Base-by-base conservation (phyloP, 2,329 filamentous ascomycete species). In the Ascochyta fabae region DNA sequence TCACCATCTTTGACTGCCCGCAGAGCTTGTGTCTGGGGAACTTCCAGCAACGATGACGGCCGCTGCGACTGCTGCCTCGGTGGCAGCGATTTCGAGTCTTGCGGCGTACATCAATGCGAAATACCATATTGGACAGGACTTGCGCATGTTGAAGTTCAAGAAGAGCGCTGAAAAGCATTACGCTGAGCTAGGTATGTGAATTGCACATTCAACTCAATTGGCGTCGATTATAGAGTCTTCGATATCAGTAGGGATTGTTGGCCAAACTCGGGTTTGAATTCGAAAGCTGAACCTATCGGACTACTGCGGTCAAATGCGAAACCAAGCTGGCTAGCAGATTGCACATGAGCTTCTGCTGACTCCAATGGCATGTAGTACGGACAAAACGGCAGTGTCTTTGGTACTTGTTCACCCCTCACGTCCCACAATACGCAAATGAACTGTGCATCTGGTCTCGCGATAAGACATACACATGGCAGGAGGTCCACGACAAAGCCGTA, bases 21-120 rank as follows among this genome's bases (percentile, higher is more conserved):
- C 13, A 10, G 29, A 31, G 29, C 29, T 31, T 31, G 29, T 13
- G 29, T 31, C 29, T 31, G 29, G 29, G 4, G 29, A 15, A 13
- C n/a, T n/a, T 26, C n/a, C 29, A 27, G 33, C 7, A 34, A 33
- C 39, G 15, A 72, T 69, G 66, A 58, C 59, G 16, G 53, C 55
- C 7, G 56, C 66, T n/a, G 57, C 62, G 23, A 62, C 60, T 54
- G 68, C 65, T 34, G 67, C 69, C 26, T 67, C 69, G 24, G 27
- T 73, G 33, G 69, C 70, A n/a, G 70, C 67, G 13, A 56, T 69
- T 12, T 58, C 67, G 8, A 73, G 76, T n/a, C 69, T 78, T 6
- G 81, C 82, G 38, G 80, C 81, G 7, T 90, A 90, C 59, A 72
- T 89, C 29, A 84, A 92, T 69, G 89, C 84, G 38, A 91, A 88